Evolutionary conservation across 169 alveolate genomes (phyloP), one percentile per base, ranked within the genome.

Genomic region (Theileria luwenshuni): DNA sequence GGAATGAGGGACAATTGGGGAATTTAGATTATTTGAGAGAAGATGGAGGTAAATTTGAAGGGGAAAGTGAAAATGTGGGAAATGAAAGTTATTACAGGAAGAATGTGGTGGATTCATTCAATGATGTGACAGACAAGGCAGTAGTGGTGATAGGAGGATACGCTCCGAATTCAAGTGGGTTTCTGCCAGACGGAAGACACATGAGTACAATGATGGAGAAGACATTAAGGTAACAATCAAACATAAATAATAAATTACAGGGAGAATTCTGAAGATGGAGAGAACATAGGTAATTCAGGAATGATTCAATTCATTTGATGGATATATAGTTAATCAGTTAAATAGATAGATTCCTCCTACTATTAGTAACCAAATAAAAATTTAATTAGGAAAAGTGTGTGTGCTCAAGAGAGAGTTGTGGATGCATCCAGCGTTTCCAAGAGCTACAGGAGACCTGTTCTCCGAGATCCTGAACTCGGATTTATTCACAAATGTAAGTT

Each of bases 151-250:
- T 89, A 56, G 91, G 85, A 43, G 95, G 95, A 51, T 80, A 80
- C 65, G 92, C 93, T 23, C 91, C 94, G 41, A 91, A 91, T 59
- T 68, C 86, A 15, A 85, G 92, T 72, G 95, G 95, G 23, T 72
- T 85, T 63, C 61, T 84, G 58, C 76, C 91, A n/a, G 89, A 89
- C 54, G 95, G 94, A n/a, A 49, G 77, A 32, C 92, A 86, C 80
- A 64, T 87, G 71, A 73, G 90, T 27, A 60, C 76, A 33, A 15
- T 79, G 7, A 47, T 79, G 72, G 81, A 79, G 35, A 32, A 23
- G 42, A 25, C 72, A 41, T 67, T 79, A 19, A 49, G 25, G 64
- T 51, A 68, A 23, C n/a, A 32, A 15, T 56, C 56, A 15, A 56
- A 19, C 19, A 51, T 25, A 25, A 10, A 51, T 51, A 51, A 25